These are phyloP conservation scores for Erodium maritimum DNA, from an alignment of 345 rosid genomes.

Conservation along the genomic window DNA sequence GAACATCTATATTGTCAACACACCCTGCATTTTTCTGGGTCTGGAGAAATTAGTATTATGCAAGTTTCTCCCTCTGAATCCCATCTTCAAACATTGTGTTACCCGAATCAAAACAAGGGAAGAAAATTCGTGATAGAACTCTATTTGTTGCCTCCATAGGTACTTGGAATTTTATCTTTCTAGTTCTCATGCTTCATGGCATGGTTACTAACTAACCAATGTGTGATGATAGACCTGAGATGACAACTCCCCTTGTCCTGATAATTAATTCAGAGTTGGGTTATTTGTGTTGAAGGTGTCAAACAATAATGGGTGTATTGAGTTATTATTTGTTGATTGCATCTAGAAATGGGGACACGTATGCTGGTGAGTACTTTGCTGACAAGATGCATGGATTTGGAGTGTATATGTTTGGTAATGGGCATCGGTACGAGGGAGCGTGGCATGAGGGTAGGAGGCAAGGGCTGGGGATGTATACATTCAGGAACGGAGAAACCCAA, in stretches of 20 bases:
- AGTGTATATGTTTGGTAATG: conserved; percentile 72
- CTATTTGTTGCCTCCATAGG: background rate
- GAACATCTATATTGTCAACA: background rate
- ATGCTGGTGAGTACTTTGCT: conserved; percentile 92
- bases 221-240: background rate
- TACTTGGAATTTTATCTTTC: background rate
- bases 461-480: conserved; percentile 95
- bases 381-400: conserved; percentile 99
- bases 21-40: background rate
- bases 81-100: background rate
- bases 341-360: conserved; percentile 75
- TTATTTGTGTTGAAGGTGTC: background rate
- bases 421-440: conserved; percentile 91
- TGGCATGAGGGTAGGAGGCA: conserved; percentile 97
- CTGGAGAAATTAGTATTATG: background rate
- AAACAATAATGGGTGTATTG: background rate
- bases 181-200: background rate
- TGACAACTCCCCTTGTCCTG: too few species aligned
- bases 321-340: background rate
- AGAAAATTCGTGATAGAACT: background rate
- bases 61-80: background rate
- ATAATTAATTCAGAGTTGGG: background rate
- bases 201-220: background rate
- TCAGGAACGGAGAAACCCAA: conserved; percentile 87
- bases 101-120: background rate